Evolutionary conservation across 2,329 filamentous ascomycete species (phyloP), one percentile per base, ranked within the genome.

Genomic region (Neodidymelliopsis sp.): DNA sequence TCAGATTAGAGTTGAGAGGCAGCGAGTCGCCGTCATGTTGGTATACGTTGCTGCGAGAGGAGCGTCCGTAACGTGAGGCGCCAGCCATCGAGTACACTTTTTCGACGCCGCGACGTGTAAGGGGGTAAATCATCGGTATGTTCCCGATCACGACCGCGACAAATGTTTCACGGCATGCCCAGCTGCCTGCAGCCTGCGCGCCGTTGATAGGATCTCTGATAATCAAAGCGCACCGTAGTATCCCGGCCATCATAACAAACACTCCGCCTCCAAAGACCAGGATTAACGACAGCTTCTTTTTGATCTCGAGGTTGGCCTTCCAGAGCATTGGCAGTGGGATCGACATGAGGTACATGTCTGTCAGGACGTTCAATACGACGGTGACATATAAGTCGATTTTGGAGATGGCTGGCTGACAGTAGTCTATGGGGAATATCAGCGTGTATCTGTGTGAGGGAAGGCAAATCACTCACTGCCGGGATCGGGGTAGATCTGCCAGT

Each of bases 401-500:
- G 35, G 53, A 45, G 24, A 45, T 53, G 25, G 40, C 50, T 23
- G 48, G 46, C 12, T 46, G 38, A 31, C 58, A 62, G 15, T 40
- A 33, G 34, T 56, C 59, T 62, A 38, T 12, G 23, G 10, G 13
- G 25, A 13, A n/a, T 20, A 10, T 51, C 20, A 45, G 30, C 30
- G 8, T 5, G 23, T 24, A 13, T n/a, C 13, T n/a, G 18, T 16
- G 15, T 10, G 4, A 12, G 16, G 11, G 4, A 20, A 12, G 4
- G 15, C 8, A 15, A 20, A 4, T 6, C 11, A 73, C 78, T 57
- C 61, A 81, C 79, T 77, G 9, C 83, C 81, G 0, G 83, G 83
- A 22, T 85, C 66, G 0, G 83, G 83, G 41, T 78, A 71, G 37
- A 86, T 83, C 63, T 85, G 81, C 82, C 83, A 86, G 59, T 82